Conservation (phyloP, 495 filamentous ascomycete genomes). For the Jackrogersella multiformis region DNA sequence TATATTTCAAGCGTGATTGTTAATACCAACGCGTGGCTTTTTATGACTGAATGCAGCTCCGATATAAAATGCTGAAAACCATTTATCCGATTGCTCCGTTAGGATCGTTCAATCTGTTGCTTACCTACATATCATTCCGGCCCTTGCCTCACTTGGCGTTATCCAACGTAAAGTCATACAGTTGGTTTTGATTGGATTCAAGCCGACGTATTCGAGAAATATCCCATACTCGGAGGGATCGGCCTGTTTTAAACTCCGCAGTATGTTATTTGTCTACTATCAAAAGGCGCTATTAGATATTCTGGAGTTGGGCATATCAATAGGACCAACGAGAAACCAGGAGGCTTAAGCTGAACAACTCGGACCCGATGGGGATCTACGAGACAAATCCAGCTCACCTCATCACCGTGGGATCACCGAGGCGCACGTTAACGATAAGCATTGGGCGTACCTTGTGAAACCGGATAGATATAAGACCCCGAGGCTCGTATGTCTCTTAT, state of each 20-base stretch:
- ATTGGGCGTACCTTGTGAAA: constrained; percentile 6
- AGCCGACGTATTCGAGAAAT: neutral
- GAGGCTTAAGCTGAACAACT: neutral
- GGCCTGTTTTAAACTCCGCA: constrained; percentile 1
- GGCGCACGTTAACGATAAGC: neutral
- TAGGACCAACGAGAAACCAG: constrained; percentile 1
- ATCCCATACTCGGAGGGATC: neutral
- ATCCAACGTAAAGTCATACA: neutral
- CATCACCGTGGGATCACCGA: constrained; percentile 4
- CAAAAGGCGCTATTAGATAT: neutral
- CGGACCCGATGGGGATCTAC: constrained; percentile 8
- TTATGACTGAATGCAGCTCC: neutral
- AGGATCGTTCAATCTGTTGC: neutral
- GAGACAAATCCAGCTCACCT: neutral
- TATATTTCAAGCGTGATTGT: neutral
- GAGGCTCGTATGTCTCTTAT: neutral
- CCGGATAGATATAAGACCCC: constrained; percentile 7
- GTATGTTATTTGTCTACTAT: neutral
- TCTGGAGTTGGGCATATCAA: neutral
- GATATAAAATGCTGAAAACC: neutral
- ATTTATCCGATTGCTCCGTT: neutral
- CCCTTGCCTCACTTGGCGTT: neutral
- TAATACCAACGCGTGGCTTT: neutral
- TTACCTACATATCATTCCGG: neutral
- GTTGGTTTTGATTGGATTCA: neutral